phyloP scores from a whole-genome alignment of 164 flowering plant species.

The Magnolia kwangsiensis region DNA sequence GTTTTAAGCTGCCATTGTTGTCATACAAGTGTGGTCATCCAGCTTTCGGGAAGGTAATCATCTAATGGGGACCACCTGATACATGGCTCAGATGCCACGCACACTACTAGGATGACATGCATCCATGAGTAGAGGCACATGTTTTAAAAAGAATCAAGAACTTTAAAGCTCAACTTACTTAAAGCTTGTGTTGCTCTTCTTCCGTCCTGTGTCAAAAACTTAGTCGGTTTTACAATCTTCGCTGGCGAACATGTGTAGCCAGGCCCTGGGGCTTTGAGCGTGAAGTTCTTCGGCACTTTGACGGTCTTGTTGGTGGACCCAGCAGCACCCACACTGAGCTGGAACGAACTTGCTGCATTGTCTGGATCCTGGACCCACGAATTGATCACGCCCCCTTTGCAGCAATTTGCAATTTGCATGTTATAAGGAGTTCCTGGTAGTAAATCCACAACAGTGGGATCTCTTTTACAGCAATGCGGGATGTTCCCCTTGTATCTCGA shows the following conservation, averaged over 20 bases:
- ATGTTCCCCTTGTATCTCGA: conserved; percentile 63
- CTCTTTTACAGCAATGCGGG: conserved; percentile 75
- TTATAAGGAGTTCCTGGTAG: conserved; percentile 72
- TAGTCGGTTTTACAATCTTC: conserved; percentile 41
- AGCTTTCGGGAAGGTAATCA: too few relatives aligned
- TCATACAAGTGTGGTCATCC: too few relatives aligned
- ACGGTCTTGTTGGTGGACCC: conserved; percentile 72
- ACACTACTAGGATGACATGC: too few relatives aligned
- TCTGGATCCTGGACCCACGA: conserved; percentile 73
- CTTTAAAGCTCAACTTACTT: conserved; percentile 36
- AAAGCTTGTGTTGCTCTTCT: conserved; percentile 65
- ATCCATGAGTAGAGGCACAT: too few relatives aligned
- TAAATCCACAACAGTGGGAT: conserved; percentile 68
- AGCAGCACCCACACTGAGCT: conserved; percentile 65
- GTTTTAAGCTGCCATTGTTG: too few relatives aligned
- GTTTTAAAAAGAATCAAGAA: not conserved
- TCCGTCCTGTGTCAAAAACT: conserved; percentile 36
- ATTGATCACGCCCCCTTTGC: conserved; percentile 71
- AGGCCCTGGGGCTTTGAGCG: conserved; percentile 61
- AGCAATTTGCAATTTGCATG: conserved; percentile 66
- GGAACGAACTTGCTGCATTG: conserved; percentile 53
- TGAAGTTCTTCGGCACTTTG: conserved; percentile 61
- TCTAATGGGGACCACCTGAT: too few relatives aligned
- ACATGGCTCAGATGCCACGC: too few relatives aligned
- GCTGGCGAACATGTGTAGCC: conserved; percentile 68